phyloP scores from a whole-genome alignment of 2,329 filamentous ascomycete genomes.

The Hypoxylon sp. region DNA sequence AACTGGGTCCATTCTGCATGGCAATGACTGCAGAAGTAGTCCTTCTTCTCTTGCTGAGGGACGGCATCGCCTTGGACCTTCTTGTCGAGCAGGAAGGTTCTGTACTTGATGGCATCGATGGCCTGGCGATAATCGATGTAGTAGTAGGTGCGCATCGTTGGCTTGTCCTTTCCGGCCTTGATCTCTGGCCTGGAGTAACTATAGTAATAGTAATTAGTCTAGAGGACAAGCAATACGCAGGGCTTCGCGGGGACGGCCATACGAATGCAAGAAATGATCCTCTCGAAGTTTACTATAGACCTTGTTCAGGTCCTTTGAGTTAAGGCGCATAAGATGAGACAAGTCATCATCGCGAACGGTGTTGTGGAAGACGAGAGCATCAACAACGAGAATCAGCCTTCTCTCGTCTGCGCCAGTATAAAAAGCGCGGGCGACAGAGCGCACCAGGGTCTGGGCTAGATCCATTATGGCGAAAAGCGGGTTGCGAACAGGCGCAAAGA shows the following conservation, averaged over 20 bases:
- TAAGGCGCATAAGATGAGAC: conserved; percentile 87
- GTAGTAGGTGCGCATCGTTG: conserved; percentile 92
- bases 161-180: conserved; percentile 84
- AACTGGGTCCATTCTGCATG: conserved; percentile 89
- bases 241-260: conserved; percentile 56
- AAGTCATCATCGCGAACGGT: conserved; percentile 90
- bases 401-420: conserved; percentile 78
- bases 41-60: conserved; percentile 88
- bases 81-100: conserved; percentile 88
- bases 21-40: conserved; percentile 88
- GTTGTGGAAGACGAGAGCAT: conserved; percentile 81
- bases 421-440: conserved; percentile 85
- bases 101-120: conserved; percentile 97
- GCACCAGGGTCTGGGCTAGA: conserved; percentile 81
- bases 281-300: conserved; percentile 87
- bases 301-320: conserved; percentile 92
- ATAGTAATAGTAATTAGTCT: conserved; percentile 30
- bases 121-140: conserved; percentile 96
- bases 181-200: conserved; percentile 82
- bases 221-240: conserved; percentile 6
- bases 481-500: neutral
- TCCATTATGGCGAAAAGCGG: conserved; percentile 58
- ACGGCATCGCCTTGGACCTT: conserved; percentile 87
- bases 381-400: conserved; percentile 81
- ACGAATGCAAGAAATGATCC: conserved; percentile 87